A percentile compares a stretch with the other conserved stretches of the same genome.
Evolutionary conservation across 495 filamentous ascomycete genomes (phyloP).

Genomic region (Aspergillus incahuasiensis): DNA sequence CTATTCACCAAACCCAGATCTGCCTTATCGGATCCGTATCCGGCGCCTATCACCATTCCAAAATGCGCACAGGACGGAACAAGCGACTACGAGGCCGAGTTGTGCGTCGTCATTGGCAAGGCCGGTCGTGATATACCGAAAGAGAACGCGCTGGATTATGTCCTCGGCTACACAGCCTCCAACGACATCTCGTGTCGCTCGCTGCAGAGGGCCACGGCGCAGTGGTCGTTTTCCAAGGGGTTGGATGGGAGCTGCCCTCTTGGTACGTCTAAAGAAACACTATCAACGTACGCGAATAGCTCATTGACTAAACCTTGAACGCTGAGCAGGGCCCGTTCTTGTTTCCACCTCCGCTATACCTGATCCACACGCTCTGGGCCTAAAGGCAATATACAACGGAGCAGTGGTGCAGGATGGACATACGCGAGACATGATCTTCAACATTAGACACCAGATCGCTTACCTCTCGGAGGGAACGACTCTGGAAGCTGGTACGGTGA

Average conservation of each 20-base stretch:
- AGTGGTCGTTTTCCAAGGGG: slow-evolving; percentile 79
- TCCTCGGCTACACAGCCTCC: slow-evolving; percentile 74
- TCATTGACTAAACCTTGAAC: too few relatives aligned
- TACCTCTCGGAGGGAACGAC: slow-evolving; percentile 28
- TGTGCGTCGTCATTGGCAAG: slow-evolving; percentile 72
- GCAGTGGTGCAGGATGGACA: slow-evolving; percentile 24
- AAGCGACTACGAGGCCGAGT: slow-evolving; percentile 80
- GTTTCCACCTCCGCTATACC: slow-evolving; percentile 29
- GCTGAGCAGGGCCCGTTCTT: slow-evolving; percentile 35
- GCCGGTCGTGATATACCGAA: slow-evolving; percentile 64
- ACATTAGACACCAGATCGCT: too few relatives aligned
- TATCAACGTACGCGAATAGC: too few relatives aligned
- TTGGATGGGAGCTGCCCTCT: slow-evolving; percentile 79
- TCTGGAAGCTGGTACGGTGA: slow-evolving; percentile 31
- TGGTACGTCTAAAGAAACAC: too few relatives aligned
- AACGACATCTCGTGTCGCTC: slow-evolving; percentile 80
- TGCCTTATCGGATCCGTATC: slow-evolving; percentile 62
- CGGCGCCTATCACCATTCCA: slow-evolving; percentile 56
- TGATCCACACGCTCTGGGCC: slow-evolving; percentile 26
- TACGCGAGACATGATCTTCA: slow-evolving; percentile 11
- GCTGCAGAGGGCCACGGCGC: slow-evolving; percentile 71
- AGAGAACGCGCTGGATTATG: slow-evolving; percentile 64
- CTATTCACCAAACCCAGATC: slow-evolving; percentile 80
- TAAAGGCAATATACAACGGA: slow-evolving; percentile 30
- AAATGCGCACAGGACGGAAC: slow-evolving; percentile 53